These are phyloP conservation scores for Boletus reticuloceps DNA, from an alignment of 768 basidiomycete species.

Conservation along the genomic window DNA sequence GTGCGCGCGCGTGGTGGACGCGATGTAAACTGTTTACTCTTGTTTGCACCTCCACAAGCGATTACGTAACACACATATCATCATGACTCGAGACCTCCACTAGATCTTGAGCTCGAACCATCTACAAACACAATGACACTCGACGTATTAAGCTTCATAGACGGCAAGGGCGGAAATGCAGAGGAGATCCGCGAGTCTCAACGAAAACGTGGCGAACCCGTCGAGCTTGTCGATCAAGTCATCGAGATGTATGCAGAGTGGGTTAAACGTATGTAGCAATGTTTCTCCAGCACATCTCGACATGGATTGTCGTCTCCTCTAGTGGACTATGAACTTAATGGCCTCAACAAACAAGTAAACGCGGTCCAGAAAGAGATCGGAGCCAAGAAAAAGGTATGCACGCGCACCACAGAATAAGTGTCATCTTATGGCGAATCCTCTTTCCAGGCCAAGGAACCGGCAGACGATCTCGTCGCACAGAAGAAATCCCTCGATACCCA, in stretches of 20 bases:
- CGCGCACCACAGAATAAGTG: background rate
- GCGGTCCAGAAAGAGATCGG: conserved; percentile 93
- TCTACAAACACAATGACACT: conserved; percentile 59
- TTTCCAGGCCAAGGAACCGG: conserved; percentile 82
- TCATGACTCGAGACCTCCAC: background rate
- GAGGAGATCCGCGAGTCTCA: conserved; percentile 90
- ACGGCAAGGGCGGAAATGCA: conserved; percentile 89
- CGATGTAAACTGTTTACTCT: conserved; percentile 16
- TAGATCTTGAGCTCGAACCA: background rate
- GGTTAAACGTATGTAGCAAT: conserved; percentile 77
- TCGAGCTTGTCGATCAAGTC: conserved; percentile 92
- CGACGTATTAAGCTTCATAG: conserved; percentile 77
- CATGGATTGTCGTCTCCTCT: background rate
- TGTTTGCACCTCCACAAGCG: conserved; percentile 18
- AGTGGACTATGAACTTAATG: conserved; percentile 89
- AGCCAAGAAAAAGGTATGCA: conserved; percentile 84
- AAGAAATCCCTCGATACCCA: conserved; percentile 86
- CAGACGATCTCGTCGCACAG: conserved; percentile 79
- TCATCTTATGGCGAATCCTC: background rate
- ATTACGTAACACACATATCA: conserved; percentile 12
- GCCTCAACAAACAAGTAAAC: conserved; percentile 79
- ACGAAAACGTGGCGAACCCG: conserved; percentile 82
- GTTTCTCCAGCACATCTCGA: background rate
- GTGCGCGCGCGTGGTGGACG: background rate
- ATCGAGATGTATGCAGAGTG: conserved; percentile 90